Evolutionary conservation across 78 protist species (phyloP).

Genomic region (Speleostelium caveatum): DNA sequence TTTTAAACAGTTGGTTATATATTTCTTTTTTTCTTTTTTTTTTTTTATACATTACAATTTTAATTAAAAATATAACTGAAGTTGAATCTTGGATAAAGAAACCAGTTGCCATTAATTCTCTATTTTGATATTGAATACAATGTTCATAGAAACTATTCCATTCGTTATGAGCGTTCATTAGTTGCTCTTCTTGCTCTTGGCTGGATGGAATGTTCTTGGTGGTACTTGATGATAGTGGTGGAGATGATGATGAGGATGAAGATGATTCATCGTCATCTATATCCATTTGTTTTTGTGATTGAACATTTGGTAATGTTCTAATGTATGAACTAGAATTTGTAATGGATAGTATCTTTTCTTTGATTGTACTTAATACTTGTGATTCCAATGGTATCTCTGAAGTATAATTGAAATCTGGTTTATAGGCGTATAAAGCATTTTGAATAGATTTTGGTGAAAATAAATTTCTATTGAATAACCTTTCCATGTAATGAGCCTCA

Average conservation of each 20-base stretch:
- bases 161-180: neutral
- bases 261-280: neutral
- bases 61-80: slow-evolving; percentile 39
- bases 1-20: too few species aligned
- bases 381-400: neutral
- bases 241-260: too few species aligned
- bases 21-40: neutral
- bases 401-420: neutral
- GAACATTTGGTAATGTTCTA: neutral
- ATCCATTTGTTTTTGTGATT: neutral
- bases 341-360: slow-evolving; percentile 13
- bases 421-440: slow-evolving; percentile 24
- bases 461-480: slow-evolving; percentile 28
- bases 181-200: neutral
- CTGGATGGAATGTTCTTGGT: neutral
- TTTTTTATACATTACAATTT: slow-evolving; percentile 16
- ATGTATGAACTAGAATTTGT: too few species aligned
- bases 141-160: slow-evolving; percentile 46
- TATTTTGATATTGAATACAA: slow-evolving; percentile 13
- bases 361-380: neutral
- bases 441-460: slow-evolving; percentile 43
- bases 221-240: too few species aligned
- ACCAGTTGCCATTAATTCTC: slow-evolving; percentile 21
- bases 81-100: slow-evolving; percentile 20
- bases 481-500: slow-evolving; percentile 9